phyloP scores from a whole-genome alignment of 805 yeast genomes.

The Nakazawaea populi region DNA sequence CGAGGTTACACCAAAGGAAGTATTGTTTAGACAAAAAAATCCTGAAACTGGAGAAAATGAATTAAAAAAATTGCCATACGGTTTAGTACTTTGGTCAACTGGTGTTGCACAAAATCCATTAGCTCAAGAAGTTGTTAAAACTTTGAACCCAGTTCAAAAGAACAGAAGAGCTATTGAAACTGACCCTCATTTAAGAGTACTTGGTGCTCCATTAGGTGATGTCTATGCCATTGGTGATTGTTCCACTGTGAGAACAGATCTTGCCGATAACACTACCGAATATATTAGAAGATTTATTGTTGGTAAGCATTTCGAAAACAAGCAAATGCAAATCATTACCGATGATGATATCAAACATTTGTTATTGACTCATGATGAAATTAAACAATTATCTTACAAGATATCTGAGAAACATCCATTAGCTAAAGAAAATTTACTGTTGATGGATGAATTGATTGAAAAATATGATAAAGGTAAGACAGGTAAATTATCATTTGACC shows the following conservation, averaged over 20 bases:
- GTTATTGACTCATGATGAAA: constrained; percentile 40
- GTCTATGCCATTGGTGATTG: constrained; percentile 74
- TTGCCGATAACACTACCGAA: constrained; percentile 49
- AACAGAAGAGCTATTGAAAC: constrained; percentile 72
- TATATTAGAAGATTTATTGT: constrained; percentile 41
- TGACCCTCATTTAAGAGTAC: constrained; percentile 63
- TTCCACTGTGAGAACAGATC: constrained; percentile 55
- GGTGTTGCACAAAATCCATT: constrained; percentile 66
- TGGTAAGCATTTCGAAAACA: constrained; percentile 33
- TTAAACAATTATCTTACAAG: constrained; percentile 39
- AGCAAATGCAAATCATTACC: constrained; percentile 25
- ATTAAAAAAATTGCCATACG: constrained; percentile 51
- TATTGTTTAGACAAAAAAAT: constrained; percentile 48
- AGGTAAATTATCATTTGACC: constrained; percentile 48
- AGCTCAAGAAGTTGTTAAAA: constrained; percentile 46
- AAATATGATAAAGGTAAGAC: constrained; percentile 41
- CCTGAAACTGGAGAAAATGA: constrained; percentile 32
- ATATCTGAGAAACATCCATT: constrained; percentile 51
- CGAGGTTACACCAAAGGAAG: constrained; percentile 49
- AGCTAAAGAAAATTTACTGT: constrained; percentile 48
- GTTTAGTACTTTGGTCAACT: constrained; percentile 71
- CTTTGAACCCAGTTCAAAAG: constrained; percentile 42
- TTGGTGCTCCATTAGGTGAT: constrained; percentile 63
- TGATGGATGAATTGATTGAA: constrained; percentile 44
- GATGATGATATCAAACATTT: constrained; percentile 48